A percentile compares a stretch with the other conserved stretches of the same genome.
Evolutionary conservation across 345 rosid genomes (phyloP).

Genomic region (Pistacia integerrima): DNA sequence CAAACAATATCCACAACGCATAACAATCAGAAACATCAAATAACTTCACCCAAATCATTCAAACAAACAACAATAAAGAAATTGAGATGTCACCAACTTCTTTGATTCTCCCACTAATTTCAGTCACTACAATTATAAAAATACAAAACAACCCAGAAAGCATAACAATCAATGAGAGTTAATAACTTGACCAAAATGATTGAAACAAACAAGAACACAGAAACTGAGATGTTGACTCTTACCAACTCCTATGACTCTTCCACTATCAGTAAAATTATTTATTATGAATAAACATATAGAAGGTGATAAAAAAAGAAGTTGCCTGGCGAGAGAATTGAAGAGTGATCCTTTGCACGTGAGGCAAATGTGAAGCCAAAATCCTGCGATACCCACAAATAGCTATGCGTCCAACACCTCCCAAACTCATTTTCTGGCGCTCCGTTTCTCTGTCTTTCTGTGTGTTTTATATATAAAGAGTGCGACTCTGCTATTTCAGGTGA

Average conservation of each 20-base stretch:
- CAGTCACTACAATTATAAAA: neutral
- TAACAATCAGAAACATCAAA: neutral
- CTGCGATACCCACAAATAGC: conserved; percentile 12
- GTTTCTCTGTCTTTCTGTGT: neutral
- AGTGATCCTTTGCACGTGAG: conserved; percentile 31
- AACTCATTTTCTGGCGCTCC: conserved; percentile 2
- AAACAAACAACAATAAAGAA: neutral
- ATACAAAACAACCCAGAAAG: neutral
- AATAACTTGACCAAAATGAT: too few species aligned
- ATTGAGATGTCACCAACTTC: neutral
- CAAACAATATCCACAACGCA: conserved; percentile 1
- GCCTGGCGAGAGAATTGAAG: conserved; percentile 28
- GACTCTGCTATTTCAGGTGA: too few species aligned
- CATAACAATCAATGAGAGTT: too few species aligned
- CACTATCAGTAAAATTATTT: too few species aligned
- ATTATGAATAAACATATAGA: neutral
- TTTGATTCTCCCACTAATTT: neutral
- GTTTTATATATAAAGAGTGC: too few species aligned
- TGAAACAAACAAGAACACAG: too few species aligned
- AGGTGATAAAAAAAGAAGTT: neutral
- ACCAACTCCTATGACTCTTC: too few species aligned
- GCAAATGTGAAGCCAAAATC: conserved; percentile 19
- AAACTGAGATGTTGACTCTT: too few species aligned
- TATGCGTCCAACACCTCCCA: conserved; percentile 16
- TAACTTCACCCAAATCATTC: neutral